A percentile compares a stretch with the other conserved stretches of the same genome.
phyloP scores from a whole-genome alignment of 805 yeast species.

The Schwanniomyces occidentalis region DNA sequence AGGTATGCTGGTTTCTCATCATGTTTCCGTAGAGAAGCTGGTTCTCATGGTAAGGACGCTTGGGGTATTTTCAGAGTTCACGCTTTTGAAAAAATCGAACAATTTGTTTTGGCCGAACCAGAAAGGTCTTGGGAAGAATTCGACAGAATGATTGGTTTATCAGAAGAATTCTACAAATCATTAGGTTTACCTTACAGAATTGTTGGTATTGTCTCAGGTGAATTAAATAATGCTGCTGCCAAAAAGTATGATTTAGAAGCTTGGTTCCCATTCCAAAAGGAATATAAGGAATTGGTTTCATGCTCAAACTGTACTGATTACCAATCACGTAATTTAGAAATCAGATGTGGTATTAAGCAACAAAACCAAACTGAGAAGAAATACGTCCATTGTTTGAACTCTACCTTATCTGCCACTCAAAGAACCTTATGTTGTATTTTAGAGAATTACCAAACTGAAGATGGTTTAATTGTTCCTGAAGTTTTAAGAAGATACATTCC shows the following conservation, averaged over 20 bases:
- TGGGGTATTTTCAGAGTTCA: constrained; percentile 99
- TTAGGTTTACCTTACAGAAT: constrained; percentile 94
- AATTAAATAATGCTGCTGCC: constrained; percentile 98
- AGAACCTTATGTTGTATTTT: constrained; percentile 96
- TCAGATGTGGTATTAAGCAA: constrained; percentile 97
- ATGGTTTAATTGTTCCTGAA: constrained; percentile 90
- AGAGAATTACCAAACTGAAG: constrained; percentile 98
- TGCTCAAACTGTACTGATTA: constrained; percentile 99
- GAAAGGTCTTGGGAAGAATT: constrained; percentile 98
- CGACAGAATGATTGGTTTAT: constrained; percentile 86
- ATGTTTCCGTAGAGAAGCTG: constrained; percentile 99
- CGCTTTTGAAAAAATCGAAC: constrained; percentile 97
- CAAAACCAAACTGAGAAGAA: constrained; percentile 93
- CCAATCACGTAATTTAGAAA: constrained; percentile 97
- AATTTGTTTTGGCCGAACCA: constrained; percentile 93
- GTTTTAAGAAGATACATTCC: constrained; percentile 95
- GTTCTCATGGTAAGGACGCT: constrained; percentile 98
- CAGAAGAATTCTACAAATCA: constrained; percentile 92
- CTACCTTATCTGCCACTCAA: constrained; percentile 96
- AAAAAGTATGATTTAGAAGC: constrained; percentile 99
- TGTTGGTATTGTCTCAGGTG: constrained; percentile 98
- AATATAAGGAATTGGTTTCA: constrained; percentile 95
- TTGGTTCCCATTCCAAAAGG: constrained; percentile 99
- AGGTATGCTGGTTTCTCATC: constrained; percentile 98
- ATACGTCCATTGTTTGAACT: constrained; percentile 97